phyloP scores from a whole-genome alignment of 106 monocot species.

The Hemerocallis citrina region DNA sequence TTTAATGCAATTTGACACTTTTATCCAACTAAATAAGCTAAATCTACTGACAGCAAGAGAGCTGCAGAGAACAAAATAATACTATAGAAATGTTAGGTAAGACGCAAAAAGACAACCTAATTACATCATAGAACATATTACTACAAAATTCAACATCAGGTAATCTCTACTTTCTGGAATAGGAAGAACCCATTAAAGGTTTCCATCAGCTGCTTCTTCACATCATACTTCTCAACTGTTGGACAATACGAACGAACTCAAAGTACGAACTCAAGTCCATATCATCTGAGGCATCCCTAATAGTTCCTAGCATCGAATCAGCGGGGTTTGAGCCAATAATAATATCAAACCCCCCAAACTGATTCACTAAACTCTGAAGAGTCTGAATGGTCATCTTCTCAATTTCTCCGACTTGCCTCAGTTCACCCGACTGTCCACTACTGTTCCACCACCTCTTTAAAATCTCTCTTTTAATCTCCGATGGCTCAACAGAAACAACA shows the following conservation, averaged over 20 bases:
- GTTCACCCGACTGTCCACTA: slow-evolving; percentile 41
- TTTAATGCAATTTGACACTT: too few species aligned
- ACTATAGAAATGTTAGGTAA: too few species aligned
- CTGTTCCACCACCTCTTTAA: slow-evolving; percentile 66
- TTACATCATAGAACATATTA: too few species aligned
- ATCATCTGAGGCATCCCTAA: slow-evolving; percentile 16
- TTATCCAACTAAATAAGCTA: too few species aligned
- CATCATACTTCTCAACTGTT: slow-evolving; percentile 38
- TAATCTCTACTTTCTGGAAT: background rate
- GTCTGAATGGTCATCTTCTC: slow-evolving; percentile 32
- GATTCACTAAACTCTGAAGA: slow-evolving; percentile 26
- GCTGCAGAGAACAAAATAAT: too few species aligned
- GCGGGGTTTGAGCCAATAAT: slow-evolving; percentile 50
- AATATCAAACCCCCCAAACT: slow-evolving; percentile 78
- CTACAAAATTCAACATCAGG: too few species aligned
- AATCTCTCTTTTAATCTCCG: slow-evolving; percentile 38
- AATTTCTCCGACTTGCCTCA: slow-evolving; percentile 42
- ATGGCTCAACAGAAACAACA: slow-evolving; percentile 65
- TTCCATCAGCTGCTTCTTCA: slow-evolving; percentile 19
- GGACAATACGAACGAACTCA: slow-evolving; percentile 73
- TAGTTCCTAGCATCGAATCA: slow-evolving; percentile 3
- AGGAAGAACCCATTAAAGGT: background rate
- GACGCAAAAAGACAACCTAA: too few species aligned
- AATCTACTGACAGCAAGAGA: too few species aligned
- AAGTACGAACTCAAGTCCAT: slow-evolving; percentile 49